Evolutionary conservation across 768 basidiomycete species (phyloP).

Genomic region (Boletus bicolor): DNA sequence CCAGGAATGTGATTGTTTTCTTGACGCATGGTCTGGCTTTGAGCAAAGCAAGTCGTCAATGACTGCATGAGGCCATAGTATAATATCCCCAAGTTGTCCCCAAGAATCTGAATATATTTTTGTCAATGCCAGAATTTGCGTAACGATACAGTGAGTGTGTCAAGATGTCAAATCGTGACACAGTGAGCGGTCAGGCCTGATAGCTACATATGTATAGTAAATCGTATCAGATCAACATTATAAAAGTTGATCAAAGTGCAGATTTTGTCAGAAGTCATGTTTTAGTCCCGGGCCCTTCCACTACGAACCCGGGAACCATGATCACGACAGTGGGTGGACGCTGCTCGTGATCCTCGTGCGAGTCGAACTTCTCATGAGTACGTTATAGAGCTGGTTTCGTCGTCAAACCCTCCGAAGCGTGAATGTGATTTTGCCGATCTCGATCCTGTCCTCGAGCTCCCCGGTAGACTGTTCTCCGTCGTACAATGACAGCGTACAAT

Average conservation of each 20-base stretch:
- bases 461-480: conserved; percentile 9
- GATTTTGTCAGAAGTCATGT: not conserved
- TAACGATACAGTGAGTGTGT: conserved; percentile 4
- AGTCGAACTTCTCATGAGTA: not conserved
- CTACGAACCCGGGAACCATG: not conserved
- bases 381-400: not conserved
- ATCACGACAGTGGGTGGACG: not conserved
- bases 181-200: not conserved
- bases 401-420: conserved; percentile 2
- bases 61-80: not conserved
- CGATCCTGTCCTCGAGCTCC: conserved; percentile 14
- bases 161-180: not conserved
- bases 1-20: not conserved
- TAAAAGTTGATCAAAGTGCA: not conserved
- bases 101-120: no score
- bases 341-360: not conserved
- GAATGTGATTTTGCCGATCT: conserved; percentile 25
- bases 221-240: not conserved
- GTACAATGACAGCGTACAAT: conserved; percentile 22
- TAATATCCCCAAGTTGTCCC: no score
- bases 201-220: not conserved
- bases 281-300: not conserved
- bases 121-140: not conserved
- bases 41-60: not conserved
- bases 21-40: not conserved